Base-by-base conservation (phyloP, 495 filamentous ascomycete genomes). In the Hypoxylon subgilvum region DNA sequence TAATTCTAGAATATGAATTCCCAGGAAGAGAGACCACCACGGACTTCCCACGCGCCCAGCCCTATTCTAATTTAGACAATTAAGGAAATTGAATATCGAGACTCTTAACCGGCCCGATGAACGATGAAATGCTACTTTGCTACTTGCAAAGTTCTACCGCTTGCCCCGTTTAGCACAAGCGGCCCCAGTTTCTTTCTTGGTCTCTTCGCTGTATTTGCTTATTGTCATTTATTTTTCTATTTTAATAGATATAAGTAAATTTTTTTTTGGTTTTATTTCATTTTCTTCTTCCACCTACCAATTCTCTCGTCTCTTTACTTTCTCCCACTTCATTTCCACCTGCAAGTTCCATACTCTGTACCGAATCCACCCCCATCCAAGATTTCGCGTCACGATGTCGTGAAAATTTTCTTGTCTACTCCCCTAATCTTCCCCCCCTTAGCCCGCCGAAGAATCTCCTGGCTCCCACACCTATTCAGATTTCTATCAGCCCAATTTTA, bases 321-420 rank as follows among this genome's bases (percentile, higher is more conserved):
- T 54, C 23, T 48, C 50, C 43, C 32, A 40, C 28, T 38, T 45
- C 32, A 57, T 31, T 57, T 39, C 53, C 32, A 31, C 52, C 42
- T 53, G 3, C 48, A 52, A 35, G 53, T 27, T 57, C 31, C 21
- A 22, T 19, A 14, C 39, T 62, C 47, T 52, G 45, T 28, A 57
- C 60, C 53, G 60, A 64, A 58, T 66, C 55, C 66, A 55, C 62
- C 57, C 52, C 62, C 50, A 41, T 54, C 31, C 38, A 54, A 60
- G 46, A 58, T 52, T 53, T 56, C 52, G 34, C 47, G 47, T 61
- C 63, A 66, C 57, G 57, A 66, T 62, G 48, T 34, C 39, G 44
- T 62, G 57, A 66, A 66, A 61, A 61, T 64, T 54, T 56, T 67
- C 52, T 56, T 16, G 41, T 46, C 52, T 43, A 22, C 17, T 51